A percentile compares a stretch with the other conserved stretches of the same genome.
phyloP scores from a whole-genome alignment of 495 filamentous ascomycete species.

The Lepraria neglecta region DNA sequence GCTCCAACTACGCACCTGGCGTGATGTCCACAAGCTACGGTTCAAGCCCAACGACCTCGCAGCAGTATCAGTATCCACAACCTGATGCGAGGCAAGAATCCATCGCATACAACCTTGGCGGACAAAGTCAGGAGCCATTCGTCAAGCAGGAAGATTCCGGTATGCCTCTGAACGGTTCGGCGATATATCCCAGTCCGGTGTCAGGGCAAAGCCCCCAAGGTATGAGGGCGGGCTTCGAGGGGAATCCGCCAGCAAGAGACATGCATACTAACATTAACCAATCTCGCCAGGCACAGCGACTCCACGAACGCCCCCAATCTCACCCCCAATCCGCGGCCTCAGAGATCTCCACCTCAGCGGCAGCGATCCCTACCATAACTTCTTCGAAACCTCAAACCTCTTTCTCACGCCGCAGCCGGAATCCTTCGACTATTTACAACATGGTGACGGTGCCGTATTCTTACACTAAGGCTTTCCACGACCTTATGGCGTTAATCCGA shows the following conservation, averaged over 20 bases:
- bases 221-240: constrained; percentile 39
- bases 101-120: constrained; percentile 24
- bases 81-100: constrained; percentile 33
- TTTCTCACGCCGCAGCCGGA: constrained; percentile 52
- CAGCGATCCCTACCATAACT: constrained; percentile 35
- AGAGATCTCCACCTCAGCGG: constrained; percentile 34
- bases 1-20: constrained; percentile 31
- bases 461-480: constrained; percentile 85
- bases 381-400: constrained; percentile 40
- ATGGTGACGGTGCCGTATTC: constrained; percentile 83
- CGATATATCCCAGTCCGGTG: constrained; percentile 56
- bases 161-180: constrained; percentile 65
- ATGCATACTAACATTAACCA: constrained; percentile 30
- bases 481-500: constrained; percentile 72
- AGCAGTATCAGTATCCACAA: constrained; percentile 20
- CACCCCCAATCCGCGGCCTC: constrained; percentile 45
- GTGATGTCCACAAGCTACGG: constrained; percentile 28
- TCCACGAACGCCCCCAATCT: constrained; percentile 36
- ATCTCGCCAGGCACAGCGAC: constrained; percentile 30
- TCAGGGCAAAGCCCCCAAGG: constrained; percentile 45
- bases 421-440: constrained; percentile 81
- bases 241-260: constrained; percentile 23
- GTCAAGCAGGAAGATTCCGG: constrained; percentile 52
- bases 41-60: constrained; percentile 16
- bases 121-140: constrained; percentile 29